Evolutionary conservation across 1,139 yeast species (phyloP), one percentile per base, ranked within the genome.

Genomic region (Suhomyces coccinellae): DNA sequence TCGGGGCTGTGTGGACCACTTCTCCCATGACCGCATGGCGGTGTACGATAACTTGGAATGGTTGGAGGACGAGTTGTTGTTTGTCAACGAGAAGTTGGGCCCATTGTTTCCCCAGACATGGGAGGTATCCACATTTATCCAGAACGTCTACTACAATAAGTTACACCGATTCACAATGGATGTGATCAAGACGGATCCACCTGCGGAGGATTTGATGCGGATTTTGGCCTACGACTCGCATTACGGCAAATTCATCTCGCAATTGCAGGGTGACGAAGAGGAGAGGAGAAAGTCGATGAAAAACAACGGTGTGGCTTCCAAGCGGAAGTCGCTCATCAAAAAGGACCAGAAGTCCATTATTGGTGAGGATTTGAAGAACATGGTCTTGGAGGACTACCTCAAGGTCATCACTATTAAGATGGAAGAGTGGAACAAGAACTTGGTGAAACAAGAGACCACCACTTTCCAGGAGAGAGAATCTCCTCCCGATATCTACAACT

Each of bases 51-150:
- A 86, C 51, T 68, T 91, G 43, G 85, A 83, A 46, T 91, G 97
- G 95, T 77, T 91, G 15, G 90, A 86, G 61, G 85, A 85, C 51
- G 98, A 93, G 57, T 67, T 93, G 48, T 66, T 76, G 28, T 77
- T 84, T 48, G 88, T 86, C 1, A 77, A 80, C 45, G 77, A 78
- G 33, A 81, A 80, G 17, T 67, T 89, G 38, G 65, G 75, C 2
- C 72, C 71, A n/a, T 73, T 84, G 42, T 90, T 95, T 27, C 85
- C 87, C 0, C 51, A 55, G 10, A 71, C 77, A 46, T 93, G 98
- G 98, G 75, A 82, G 40, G 73, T 91, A 26, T 81, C 83, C 54
- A 70, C 75, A 20, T 79, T 78, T 48, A 79, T 84, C 44, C 84
- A 84, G 53, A 72, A 75, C 14, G 81, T 82, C 51, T 89, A 90